phyloP scores from a whole-genome alignment of 768 basidiomycete genomes.

The Dioszegia crocea region DNA sequence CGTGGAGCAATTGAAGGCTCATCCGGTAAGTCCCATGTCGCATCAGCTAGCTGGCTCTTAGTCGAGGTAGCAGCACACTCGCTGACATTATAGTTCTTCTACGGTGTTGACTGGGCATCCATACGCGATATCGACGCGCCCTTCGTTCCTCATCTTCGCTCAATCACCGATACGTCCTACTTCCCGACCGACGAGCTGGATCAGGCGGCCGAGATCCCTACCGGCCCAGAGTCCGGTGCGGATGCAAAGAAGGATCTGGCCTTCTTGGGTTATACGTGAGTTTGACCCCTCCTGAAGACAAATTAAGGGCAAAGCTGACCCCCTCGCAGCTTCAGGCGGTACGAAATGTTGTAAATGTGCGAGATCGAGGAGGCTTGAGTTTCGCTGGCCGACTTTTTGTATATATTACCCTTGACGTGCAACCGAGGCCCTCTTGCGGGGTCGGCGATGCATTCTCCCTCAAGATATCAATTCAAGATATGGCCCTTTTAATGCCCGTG shows the following conservation, averaged over 20 bases:
- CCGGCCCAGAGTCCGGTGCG: conserved; percentile 46
- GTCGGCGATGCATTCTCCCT: no score
- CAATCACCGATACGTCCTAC: conserved; percentile 95
- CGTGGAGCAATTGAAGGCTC: conserved; percentile 82
- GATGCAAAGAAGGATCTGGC: conserved; percentile 58
- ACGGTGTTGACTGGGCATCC: conserved; percentile 84
- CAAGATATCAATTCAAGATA: no score
- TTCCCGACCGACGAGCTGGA: conserved; percentile 94
- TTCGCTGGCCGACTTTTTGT: no score
- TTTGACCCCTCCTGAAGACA: neutral
- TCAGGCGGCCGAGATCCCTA: conserved; percentile 60
- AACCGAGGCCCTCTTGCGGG: no score
- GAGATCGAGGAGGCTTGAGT: no score
- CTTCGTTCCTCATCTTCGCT: conserved; percentile 89
- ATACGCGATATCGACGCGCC: conserved; percentile 89
- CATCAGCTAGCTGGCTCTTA: neutral
- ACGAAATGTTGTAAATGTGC: conserved; percentile 39
- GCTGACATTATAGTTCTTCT: conserved; percentile 46
- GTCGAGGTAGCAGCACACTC: neutral
- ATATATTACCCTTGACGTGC: no score
- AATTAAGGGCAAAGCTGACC: neutral
- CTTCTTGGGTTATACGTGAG: conserved; percentile 58
- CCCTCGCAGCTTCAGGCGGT: conserved; percentile 41
- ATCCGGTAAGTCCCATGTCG: conserved; percentile 63
- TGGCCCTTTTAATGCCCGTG: no score